These are phyloP conservation scores for Colletotrichum sp. DNA, from an alignment of 2,329 filamentous ascomycete genomes.

Conservation along the genomic window DNA sequence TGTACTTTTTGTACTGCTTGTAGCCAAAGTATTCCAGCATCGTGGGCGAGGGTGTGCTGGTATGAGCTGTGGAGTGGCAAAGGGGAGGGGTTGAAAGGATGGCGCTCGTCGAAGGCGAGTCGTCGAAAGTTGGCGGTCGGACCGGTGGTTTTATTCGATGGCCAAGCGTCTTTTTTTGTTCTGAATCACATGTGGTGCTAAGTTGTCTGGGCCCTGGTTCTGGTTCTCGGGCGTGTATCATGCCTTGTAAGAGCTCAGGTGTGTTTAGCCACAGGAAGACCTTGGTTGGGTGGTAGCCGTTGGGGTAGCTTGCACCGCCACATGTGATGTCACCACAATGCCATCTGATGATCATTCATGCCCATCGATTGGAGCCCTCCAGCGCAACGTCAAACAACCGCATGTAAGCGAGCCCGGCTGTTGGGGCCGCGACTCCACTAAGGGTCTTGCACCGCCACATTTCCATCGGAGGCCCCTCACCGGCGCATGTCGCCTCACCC, in stretches of 20 bases:
- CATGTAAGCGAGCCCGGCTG: slow-evolving; percentile 11
- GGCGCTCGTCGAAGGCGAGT: neutral
- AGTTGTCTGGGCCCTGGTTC: neutral
- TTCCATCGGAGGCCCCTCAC: neutral
- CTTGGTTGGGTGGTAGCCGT: neutral
- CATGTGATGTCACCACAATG: slow-evolving; percentile 21
- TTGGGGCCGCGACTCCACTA: neutral
- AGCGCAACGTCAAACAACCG: neutral
- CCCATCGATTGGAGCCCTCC: slow-evolving; percentile 17
- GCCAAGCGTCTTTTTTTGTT: slow-evolving; percentile 1
- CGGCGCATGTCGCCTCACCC: neutral
- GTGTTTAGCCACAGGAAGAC: neutral
- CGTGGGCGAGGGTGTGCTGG: slow-evolving; percentile 23
- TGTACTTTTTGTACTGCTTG: slow-evolving; percentile 68
- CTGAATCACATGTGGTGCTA: slow-evolving; percentile 18
- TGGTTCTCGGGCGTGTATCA: neutral
- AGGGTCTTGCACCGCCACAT: slow-evolving; percentile 10
- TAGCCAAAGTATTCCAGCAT: slow-evolving; percentile 70
- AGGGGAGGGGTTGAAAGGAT: neutral
- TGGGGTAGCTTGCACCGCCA: slow-evolving; percentile 22
- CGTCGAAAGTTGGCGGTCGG: neutral
- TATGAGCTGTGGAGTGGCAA: neutral
- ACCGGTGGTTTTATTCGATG: slow-evolving; percentile 11
- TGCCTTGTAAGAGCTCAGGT: neutral
- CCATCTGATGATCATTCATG: slow-evolving; percentile 4